Evolutionary conservation across 2,329 filamentous ascomycete genomes (phyloP), one percentile per base, ranked within the genome.

Genomic region (Botryotinia globosa): DNA sequence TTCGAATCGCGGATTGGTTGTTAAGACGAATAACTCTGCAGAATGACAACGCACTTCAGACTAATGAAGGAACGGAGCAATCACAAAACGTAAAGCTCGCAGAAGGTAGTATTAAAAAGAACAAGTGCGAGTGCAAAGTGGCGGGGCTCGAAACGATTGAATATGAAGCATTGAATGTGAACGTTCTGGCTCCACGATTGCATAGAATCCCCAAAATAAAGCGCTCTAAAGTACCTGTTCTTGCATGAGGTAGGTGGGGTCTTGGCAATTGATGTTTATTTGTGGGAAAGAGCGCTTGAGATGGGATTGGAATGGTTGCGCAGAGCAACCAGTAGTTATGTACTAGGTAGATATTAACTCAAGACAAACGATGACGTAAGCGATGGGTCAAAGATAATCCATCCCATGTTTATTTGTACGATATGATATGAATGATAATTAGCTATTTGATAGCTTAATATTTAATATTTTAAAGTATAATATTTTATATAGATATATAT

Each of bases 321-420:
- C 48, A 22, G 65, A 68, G 65, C 65, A 68, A 68, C 65, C 25
- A 54, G 22, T 10, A 39, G 5, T n/a, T n/a, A n/a, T n/a, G 12
- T 37, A 37, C 37, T 14, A 39, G 39, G 39, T 14, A 39, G 39
- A 12, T 16, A 39, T 61, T 25, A 18, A 37, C 22, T 10, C 25
- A 54, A 54, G 37, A 20, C 22, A 44, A 63, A 29, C 18, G 65
- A 68, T 68, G 65, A 68, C 65, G 51, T 68, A 68, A 67, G 64
- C 64, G 9, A 67, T 22, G 34, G 34, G 22, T 37, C 39, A 45
- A 62, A 39, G 37, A 39, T 39, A 39, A 39, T 39, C 37, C 37
- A 39, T 39, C 37, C 37, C 37, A 39, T 39, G 10, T 39, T 39
- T 39, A 10, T 39, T 39, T 39, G 37, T 39, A 39, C 5, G 34